These are phyloP conservation scores for Aspergillus arachidicola DNA, from an alignment of 2,329 filamentous ascomycete species.

Conservation along the genomic window DNA sequence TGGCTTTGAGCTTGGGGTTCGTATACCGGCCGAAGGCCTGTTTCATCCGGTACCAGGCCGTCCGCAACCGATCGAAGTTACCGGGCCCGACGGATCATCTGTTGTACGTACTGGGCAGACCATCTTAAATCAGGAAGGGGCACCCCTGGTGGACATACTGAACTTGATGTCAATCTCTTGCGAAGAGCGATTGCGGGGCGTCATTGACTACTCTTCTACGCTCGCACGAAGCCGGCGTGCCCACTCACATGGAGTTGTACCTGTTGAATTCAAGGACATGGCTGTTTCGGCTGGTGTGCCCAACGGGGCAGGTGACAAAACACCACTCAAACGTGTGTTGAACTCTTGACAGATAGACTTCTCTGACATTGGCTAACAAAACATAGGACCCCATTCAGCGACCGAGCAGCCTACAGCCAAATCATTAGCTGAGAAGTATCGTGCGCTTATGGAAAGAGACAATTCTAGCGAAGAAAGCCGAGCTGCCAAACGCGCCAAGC, in stretches of 20 bases:
- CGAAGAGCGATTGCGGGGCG: conserved; percentile 73
- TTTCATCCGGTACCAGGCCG: conserved; percentile 48
- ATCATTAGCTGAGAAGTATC: conserved; percentile 55
- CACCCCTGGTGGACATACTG: conserved; percentile 77
- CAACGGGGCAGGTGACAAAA: conserved; percentile 37
- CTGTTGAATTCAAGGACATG: conserved; percentile 73
- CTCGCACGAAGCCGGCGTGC: conserved; percentile 72
- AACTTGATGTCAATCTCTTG: conserved; percentile 80
- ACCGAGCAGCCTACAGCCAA: conserved; percentile 46
- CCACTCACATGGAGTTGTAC: conserved; percentile 77
- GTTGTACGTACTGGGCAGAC: conserved; percentile 68
- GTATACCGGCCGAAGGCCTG: conserved; percentile 60
- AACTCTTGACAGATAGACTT: conserved; percentile 1
- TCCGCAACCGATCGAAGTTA: conserved; percentile 51
- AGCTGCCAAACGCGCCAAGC: conserved; percentile 66
- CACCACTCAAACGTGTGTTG: conserved; percentile 43
- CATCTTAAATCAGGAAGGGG: conserved; percentile 68
- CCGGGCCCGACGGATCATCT: conserved; percentile 63
- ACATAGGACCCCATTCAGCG: conserved; percentile 41
- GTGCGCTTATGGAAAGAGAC: conserved; percentile 66
- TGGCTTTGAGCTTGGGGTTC: conserved; percentile 60
- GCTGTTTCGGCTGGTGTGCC: conserved; percentile 50
- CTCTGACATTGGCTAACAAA: conserved; percentile 17
- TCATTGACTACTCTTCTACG: conserved; percentile 75
- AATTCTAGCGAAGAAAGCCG: conserved; percentile 73